Evolutionary conservation across 352 stramenopile species (phyloP), one percentile per base, ranked within the genome.

Genomic region (Phytophthora sp.): DNA sequence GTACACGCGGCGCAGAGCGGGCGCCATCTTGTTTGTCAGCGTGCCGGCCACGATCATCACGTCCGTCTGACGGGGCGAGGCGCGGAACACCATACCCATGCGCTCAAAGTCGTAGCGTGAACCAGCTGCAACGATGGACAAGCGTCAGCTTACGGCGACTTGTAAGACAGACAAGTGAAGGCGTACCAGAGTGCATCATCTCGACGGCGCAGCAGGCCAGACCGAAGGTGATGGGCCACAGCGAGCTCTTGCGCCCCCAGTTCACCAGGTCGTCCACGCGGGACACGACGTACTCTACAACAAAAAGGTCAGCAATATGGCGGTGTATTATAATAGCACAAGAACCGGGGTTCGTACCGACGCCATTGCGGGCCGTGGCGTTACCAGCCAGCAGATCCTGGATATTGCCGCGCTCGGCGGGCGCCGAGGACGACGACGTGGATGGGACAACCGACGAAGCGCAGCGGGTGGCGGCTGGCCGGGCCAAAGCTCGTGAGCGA

Each of bases 11-110:
- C 98, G 89, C 8, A 99, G 85, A 8, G 97, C 98, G 0, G 98
- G 98, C 18, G 98, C 98, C 97, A 99, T 99, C 79, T 99, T 99
- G 88, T 99, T 99, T 60, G 97, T 99, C 21, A 99, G 76, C 20
- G 98, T 99, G 5, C 98, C 98, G 15, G 98, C 96, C 16, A 99
- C 97, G 84, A 99, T 98, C 98, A 99, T 99, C 7, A 99, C 96
- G 82, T 99, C 98, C 6, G 95, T 98, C 74, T 98, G 94, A 66
- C 95, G 89, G 8, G 92, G 92, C 41, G 84, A 94, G 0, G 97
- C 97, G 69, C 98, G 96, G 71, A 99, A 99, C 13, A 99, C 94
- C 93, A 99, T 99, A 30, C 98, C 98, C 69, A 99, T 98, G 45
- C 98, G 93, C 75, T 99, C 98, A 73, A 99, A 97, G 79, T 99